Base-by-base conservation (phyloP, 495 filamentous ascomycete species). In the Penicillium robsamsonii region DNA sequence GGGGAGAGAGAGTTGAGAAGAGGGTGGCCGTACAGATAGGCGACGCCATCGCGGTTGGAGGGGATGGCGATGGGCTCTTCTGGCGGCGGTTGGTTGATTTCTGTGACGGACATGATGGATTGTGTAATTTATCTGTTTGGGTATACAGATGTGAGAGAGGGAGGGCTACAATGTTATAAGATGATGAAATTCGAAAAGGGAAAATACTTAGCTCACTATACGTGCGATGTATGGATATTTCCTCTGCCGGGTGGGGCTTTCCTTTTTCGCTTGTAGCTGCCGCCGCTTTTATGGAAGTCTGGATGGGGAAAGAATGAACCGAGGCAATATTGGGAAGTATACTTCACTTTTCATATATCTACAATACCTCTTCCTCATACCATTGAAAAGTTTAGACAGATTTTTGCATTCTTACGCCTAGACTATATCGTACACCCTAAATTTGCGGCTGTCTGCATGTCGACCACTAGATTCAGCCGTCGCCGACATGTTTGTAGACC, bases 1-100 rank as follows among this genome's bases (percentile, higher is more conserved):
- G 87, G 87, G 11, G 85, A 88, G 66, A 88, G 75, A n/a, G 86
- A 89, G 64, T 88, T 86, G 8, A 83, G 69, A 27, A 85, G 78
- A 0, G 81, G 82, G 64, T 83, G 75, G 38, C 77, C 76, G 63
- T 79, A 80, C 8, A 80, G 70, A 50, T 76, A 76, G 58, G 74
- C 72, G 22, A 76, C 67, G 31, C 74, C 71, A 61, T 75, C 71
- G 29, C 66, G 63, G 46, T 76, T 44, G 7, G 56, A 47, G 45
- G 74, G 74, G 47, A 56, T 68, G 54, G 65, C 42, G 58, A 75
- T 79, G 52, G 66, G 70, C 48, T 77, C 73, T 67, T 74, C 72
- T 33, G 64, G 50, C 25, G 58, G 65, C 20, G 62, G 42, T 53
- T 53, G 60, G 22, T 41, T 52, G 45, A 50, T 22, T 44, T 51